These are phyloP conservation scores for Naganishia cerealis DNA, from an alignment of 1,284 basidiomycete genomes.

Conservation along the genomic window DNA sequence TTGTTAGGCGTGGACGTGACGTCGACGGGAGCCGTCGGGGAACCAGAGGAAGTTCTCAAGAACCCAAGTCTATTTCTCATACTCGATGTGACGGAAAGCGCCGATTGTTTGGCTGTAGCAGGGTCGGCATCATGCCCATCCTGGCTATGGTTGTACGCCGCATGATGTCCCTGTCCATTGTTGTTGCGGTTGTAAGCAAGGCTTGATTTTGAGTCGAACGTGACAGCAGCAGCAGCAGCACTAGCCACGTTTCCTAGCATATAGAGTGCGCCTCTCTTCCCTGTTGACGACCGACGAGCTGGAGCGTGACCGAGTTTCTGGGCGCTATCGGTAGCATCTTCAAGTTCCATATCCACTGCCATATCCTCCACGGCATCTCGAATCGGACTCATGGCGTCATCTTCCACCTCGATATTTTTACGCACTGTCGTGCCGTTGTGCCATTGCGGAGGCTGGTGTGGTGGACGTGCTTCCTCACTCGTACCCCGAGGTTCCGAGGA, in stretches of 20 bases:
- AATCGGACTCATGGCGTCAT: slow-evolving; percentile 21
- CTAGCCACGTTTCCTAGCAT: slow-evolving; percentile 26
- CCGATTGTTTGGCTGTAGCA: neutral
- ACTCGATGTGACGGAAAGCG: neutral
- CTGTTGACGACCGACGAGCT: neutral
- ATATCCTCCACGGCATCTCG: slow-evolving; percentile 24
- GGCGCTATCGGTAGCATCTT: neutral
- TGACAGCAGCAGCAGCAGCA: slow-evolving; percentile 13
- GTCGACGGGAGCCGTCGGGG: neutral
- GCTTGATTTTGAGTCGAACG: neutral
- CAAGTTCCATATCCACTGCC: slow-evolving; percentile 23
- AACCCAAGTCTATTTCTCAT: slow-evolving; percentile 19
- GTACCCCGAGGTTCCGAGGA: neutral
- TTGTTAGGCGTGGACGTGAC: neutral
- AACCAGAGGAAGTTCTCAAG: neutral
- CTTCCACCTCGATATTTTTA: neutral
- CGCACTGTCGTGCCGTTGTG: neutral
- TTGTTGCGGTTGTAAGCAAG: neutral
- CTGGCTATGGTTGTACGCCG: slow-evolving; percentile 1
- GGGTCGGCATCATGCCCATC: neutral
- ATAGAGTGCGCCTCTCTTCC: slow-evolving; percentile 18
- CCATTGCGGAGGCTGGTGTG: neutral
- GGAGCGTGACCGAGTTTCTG: neutral
- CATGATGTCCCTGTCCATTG: neutral
- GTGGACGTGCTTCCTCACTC: neutral